These are phyloP conservation scores for Miscanthus lutarioriparius DNA, from an alignment of 176 grass and related monocot species.

Conservation along the genomic window DNA sequence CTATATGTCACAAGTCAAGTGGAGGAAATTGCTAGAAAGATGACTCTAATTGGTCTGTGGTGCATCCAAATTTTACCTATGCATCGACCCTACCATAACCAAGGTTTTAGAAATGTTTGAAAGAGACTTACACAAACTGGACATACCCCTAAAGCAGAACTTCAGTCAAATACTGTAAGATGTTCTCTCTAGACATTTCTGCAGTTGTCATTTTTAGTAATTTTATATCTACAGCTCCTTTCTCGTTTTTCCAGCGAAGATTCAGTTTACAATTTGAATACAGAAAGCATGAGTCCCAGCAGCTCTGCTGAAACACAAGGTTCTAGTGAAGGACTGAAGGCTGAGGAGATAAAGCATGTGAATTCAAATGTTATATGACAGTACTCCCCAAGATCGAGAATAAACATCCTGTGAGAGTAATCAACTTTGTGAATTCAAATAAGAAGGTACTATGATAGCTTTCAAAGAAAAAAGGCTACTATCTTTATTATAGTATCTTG, in stretches of 20 bases:
- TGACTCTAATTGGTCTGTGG: conserved; percentile 17
- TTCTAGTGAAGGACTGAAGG: background rate
- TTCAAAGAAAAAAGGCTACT: background rate
- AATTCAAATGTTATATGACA: background rate
- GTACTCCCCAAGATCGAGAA: background rate
- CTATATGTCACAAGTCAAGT: background rate
- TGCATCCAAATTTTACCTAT: conserved; percentile 32
- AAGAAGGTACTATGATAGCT: background rate
- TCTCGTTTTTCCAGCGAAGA: background rate
- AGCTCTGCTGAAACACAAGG: background rate
- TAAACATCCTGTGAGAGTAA: background rate
- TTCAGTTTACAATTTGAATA: background rate
- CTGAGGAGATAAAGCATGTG: background rate
- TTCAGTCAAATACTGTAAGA: conserved; percentile 18
- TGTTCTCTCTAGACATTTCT: background rate
- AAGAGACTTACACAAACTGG: background rate
- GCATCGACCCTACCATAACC: conserved; percentile 32
- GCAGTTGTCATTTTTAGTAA: background rate
- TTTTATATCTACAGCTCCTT: background rate
- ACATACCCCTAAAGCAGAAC: conserved; percentile 31
- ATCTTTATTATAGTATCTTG: background rate
- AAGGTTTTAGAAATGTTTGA: conserved; percentile 39
- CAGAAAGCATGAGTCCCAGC: background rate
- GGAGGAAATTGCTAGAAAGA: conserved; percentile 33
- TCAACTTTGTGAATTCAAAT: background rate